Evolutionary conservation across 495 filamentous ascomycete species (phyloP), one percentile per base, ranked within the genome.

Genomic region (Jackrogersella multiformis): DNA sequence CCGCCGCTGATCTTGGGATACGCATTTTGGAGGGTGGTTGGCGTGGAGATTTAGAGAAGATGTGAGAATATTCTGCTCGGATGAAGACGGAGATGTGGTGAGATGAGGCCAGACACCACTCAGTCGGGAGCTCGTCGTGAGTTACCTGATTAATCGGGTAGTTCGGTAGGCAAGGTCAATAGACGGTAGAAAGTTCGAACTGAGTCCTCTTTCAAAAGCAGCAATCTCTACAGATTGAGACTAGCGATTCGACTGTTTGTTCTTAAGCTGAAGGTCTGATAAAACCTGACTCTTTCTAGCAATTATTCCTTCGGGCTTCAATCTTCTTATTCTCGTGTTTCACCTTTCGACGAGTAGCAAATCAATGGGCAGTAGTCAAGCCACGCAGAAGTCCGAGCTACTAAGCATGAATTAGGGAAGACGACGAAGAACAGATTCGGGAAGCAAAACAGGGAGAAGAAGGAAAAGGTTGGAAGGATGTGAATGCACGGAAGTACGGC

Each of bases 111-210:
- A n/a, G n/a, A n/a, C n/a, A n/a, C n/a, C n/a, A 34, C 45, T 34
- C 10, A 38, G 32, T 53, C 8, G 12, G 35, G 52, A 51, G 24
- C 34, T 32, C 24, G 16, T 23, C 56, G 42, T 61, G 38, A 61
- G 51, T 67, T 67, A 51, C 57, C 64, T 10, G 21, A 46, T 35
- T 38, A n/a, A n/a, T n/a, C n/a, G n/a, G n/a, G n/a, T n/a, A n/a
- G n/a, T n/a, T n/a, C 52, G 57, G 57, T 44, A 64, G 44, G 13
- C 21, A 26, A 18, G 15, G 35, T 21, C n/a, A 13, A 45, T 30
- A 13, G 15, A 32, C 1, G 12, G 21, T 6, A 24, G 26, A 56
- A 41, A 32, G 2, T 51, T 38, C 20, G 7, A 34, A 34, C 16
- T n/a, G 12, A 10, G 62, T 13, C 42, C 30, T 45, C 45, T 45